Evolutionary conservation across 2,329 filamentous ascomycete species (phyloP), one percentile per base, ranked within the genome.

Genomic region (Phialophora macrospora): DNA sequence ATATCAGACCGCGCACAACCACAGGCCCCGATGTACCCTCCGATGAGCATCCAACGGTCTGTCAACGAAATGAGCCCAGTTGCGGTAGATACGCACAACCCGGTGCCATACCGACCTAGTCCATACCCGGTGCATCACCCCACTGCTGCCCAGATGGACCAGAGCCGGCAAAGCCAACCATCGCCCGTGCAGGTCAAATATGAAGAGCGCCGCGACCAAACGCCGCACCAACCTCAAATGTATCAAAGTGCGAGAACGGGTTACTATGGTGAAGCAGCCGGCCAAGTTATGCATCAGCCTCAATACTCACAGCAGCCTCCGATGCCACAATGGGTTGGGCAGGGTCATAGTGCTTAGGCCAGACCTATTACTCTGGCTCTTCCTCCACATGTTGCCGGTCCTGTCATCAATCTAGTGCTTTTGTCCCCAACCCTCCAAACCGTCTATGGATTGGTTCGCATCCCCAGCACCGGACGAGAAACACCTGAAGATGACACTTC

Each of bases 31-130:
- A 71, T 73, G 70, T 73, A 72, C 60, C 70, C 71, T 20, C 70
- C 70, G 4, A 69, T 71, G 55, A 72, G 32, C 55, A 70, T 72
- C 64, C 67, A 70, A 56, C 56, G 70, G 32, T 69, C 70, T 9
- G 64, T 72, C n/a, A 68, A 68, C 38, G 66, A 66, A 32, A 56
- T 71, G 48, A 73, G 70, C 59, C 71, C 71, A 28, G 70, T 71
- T 6, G 67, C 68, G 9, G 66, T 72, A 63, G 72, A 73, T 34
- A 62, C 65, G 2, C 62, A 71, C 55, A 67, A 63, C 22, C 48
- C 30, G 46, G 64, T 68, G 30, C 55, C 68, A 28, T 72, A 73
- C 58, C 64, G 69, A 55, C 60, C 63, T 14, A 65, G 55, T 38
- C 61, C 63, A 9, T 72, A 72, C 22, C 62, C 65, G 14, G 70